These are phyloP conservation scores for Cercophora sp. DNA, from an alignment of 495 filamentous ascomycete species.

Conservation along the genomic window DNA sequence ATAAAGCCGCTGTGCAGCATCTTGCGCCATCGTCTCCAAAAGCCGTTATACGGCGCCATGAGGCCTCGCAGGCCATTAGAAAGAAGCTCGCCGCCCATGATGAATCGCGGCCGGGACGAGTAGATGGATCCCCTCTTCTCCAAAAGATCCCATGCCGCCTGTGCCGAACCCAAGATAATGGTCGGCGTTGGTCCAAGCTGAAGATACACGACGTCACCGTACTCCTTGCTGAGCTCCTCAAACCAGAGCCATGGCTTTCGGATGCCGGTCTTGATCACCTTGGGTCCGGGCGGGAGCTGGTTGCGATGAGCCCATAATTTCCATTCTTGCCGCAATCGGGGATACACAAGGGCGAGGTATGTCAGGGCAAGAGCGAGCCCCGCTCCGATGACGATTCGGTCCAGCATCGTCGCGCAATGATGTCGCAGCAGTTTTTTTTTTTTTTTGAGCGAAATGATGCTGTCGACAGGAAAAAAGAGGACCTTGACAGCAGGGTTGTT, in stretches of 20 bases:
- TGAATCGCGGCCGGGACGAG: conserved; percentile 44
- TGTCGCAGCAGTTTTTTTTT: neutral
- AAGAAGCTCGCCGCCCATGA: conserved; percentile 50
- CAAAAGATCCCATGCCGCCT: conserved; percentile 51
- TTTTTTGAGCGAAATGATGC: no score
- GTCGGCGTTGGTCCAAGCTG: conserved; percentile 61
- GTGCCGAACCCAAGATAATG: conserved; percentile 59
- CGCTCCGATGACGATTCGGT: neutral
- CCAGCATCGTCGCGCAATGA: neutral
- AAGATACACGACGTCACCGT: conserved; percentile 59
- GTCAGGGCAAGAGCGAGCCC: conserved; percentile 12
- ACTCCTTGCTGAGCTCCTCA: conserved; percentile 47
- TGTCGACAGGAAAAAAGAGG: no score
- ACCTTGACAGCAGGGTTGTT: no score
- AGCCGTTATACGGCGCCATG: conserved; percentile 46
- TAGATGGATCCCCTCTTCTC: conserved; percentile 52
- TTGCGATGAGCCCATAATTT: conserved; percentile 28
- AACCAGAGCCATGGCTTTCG: conserved; percentile 58
- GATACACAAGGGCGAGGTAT: conserved; percentile 23
- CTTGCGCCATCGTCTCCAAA: conserved; percentile 55
- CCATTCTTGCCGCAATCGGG: conserved; percentile 29
- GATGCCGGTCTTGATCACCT: conserved; percentile 30
- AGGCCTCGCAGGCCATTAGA: conserved; percentile 47
- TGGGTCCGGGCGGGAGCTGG: conserved; percentile 32
- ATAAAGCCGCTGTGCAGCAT: conserved; percentile 54